A percentile compares a stretch with the other conserved stretches of the same genome.
phyloP scores from a whole-genome alignment of 139 green algal species.

The Closterium sp. region DNA sequence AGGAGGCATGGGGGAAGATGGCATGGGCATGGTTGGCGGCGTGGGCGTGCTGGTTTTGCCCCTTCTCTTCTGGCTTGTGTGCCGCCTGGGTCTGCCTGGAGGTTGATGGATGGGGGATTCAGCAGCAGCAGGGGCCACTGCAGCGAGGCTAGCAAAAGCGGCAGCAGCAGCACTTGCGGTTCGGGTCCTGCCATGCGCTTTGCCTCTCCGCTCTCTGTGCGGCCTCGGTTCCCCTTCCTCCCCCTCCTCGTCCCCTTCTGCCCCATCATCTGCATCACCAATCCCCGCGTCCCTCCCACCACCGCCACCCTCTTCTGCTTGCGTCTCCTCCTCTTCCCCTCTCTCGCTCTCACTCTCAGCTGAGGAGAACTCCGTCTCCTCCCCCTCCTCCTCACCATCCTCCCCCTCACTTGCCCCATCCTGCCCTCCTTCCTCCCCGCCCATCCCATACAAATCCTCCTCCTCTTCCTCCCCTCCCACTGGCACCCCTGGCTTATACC shows the following conservation, averaged over 20 bases:
- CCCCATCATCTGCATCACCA: not conserved
- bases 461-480: not conserved
- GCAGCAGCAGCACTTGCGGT: not conserved
- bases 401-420: not conserved
- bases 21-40: not conserved
- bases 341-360: not conserved
- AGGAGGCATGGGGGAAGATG: not conserved
- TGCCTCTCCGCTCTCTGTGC: not conserved
- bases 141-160: not conserved
- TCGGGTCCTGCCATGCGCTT: not conserved
- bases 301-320: not conserved
- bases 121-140: not conserved
- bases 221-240: not conserved
- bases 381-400: not conserved
- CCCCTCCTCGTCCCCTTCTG: not conserved
- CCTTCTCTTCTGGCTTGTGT: not conserved
- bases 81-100: not conserved
- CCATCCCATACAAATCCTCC: not conserved
- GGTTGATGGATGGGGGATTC: not conserved
- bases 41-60: not conserved
- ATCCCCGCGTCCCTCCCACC: not conserved
- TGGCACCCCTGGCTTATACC: not conserved
- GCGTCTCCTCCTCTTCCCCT: not conserved
- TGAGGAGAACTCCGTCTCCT: not conserved
- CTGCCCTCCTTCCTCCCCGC: not conserved